These are phyloP conservation scores for Dissophora ornata DNA, from an alignment of 192 early-diverging fungal species.

Conservation along the genomic window DNA sequence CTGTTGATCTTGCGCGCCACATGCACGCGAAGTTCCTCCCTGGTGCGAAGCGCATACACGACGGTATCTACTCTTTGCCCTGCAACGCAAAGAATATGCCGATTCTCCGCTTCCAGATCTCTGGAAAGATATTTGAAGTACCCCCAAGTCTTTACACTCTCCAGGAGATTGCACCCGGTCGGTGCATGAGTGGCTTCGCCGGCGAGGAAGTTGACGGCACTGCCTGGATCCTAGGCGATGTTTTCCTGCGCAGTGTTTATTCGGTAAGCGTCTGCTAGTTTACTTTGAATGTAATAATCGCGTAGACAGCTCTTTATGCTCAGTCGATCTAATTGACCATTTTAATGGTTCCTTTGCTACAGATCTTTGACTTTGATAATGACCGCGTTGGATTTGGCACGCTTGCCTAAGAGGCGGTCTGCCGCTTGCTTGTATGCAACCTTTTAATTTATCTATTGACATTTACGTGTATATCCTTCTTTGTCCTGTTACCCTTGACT, in stretches of 20 bases:
- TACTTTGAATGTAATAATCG: too few relatives aligned
- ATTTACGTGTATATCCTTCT: too few relatives aligned
- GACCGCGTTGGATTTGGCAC: conserved; percentile 45
- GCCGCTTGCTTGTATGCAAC: too few relatives aligned
- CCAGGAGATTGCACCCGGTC: conserved; percentile 46
- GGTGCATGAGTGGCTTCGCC: conserved; percentile 52
- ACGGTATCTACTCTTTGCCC: conserved; percentile 46
- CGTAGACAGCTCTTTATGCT: too few relatives aligned
- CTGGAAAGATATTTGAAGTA: conserved; percentile 32
- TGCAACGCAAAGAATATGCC: conserved; percentile 36
- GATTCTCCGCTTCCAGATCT: conserved; percentile 19
- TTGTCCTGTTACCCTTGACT: too few relatives aligned
- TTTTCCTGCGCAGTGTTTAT: conserved; percentile 46
- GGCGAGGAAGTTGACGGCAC: conserved; percentile 50
- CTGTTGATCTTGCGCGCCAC: conserved; percentile 27
- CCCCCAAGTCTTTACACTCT: conserved; percentile 36
- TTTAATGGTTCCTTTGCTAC: too few relatives aligned
- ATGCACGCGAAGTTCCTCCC: conserved; percentile 37
- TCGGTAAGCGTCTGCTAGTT: conserved; percentile 25
- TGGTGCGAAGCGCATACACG: conserved; percentile 41
- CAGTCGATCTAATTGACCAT: too few relatives aligned
- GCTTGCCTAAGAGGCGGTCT: conserved; percentile 15
- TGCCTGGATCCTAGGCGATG: conserved; percentile 51
- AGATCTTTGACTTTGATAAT: conserved; percentile 52
- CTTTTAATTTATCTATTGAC: too few relatives aligned